Evolutionary conservation across 148 eudicot species (phyloP).

Genomic region (Gaultheria prostrata): DNA sequence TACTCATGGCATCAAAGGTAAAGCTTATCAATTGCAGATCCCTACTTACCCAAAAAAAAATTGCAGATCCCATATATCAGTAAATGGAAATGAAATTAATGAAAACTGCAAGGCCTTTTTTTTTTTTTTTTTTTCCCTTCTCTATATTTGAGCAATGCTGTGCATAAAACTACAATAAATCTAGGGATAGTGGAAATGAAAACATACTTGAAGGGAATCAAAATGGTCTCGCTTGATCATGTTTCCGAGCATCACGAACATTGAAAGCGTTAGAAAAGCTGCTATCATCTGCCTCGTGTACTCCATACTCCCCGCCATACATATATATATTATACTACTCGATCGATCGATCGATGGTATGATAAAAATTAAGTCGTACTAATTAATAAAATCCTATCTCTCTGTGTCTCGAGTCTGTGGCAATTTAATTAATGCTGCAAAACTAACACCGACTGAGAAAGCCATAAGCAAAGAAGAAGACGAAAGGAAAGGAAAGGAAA

Average conservation of each 20-base stretch:
- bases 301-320: neutral
- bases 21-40: neutral
- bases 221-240: constrained; percentile 30
- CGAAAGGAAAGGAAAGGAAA: too few species aligned
- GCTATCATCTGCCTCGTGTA: constrained; percentile 30
- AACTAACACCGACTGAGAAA: neutral
- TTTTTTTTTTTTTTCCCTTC: too few species aligned
- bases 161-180: too few species aligned
- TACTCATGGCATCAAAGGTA: neutral
- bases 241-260: constrained; percentile 49
- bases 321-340: neutral
- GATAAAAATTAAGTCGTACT: neutral
- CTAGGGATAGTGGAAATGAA: neutral
- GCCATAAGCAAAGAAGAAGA: neutral
- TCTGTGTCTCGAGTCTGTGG: neutral
- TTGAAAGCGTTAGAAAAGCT: constrained; percentile 35
- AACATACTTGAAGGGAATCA: neutral
- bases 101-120: neutral
- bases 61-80: constrained; percentile 22
- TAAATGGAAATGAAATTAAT: neutral
- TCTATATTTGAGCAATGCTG: neutral
- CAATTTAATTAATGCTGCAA: neutral
- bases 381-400: neutral
- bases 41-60: too few species aligned
- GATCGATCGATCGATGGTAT: neutral